Evolutionary conservation across 2,329 filamentous ascomycete genomes (phyloP), one percentile per base, ranked within the genome.

Genomic region (Fusarium begoniae): DNA sequence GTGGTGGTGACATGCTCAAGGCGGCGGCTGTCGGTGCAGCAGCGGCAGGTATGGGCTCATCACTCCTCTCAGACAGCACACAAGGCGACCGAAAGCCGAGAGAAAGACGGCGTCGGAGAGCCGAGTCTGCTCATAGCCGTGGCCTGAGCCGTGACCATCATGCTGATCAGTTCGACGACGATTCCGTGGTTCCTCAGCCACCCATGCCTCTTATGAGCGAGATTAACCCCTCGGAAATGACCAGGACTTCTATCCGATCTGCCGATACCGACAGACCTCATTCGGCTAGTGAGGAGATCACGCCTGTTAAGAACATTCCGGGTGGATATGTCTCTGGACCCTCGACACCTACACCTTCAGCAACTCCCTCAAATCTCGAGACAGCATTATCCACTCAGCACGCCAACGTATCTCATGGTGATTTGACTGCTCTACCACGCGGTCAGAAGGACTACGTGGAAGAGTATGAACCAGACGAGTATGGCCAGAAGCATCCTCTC

Each of bases 171-270:
- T 86, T 87, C 44, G 88, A 88, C 11, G 85, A 88, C 5, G 85
- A 89, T 67, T 87, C 90, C 58, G 85, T 90, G 26, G 89, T 93
- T 20, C 86, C 86, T 15, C 82, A 83, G 10, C 92, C 95, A 12
- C 94, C 94, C 11, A 94, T 98, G 92, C 96, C 96, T 6, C 87
- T 98, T 71, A 92, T 93, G 82, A 98, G 95, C 82, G 94, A 94
- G 63, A 90, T 97, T 65, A 93, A 94, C 74, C 90, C 93, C 47
- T 97, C 96, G 1, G 95, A 98, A 58, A 83, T 98, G 63, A 98
- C 96, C 1, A 89, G 96, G 76, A 93, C 93, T 22, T 98, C 96
- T 0, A 94, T 98, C 61, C 84, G 96, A 24, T 96, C 95, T 10
- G 93, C 94, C 37, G 91, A 93, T 35, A 94, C 93, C 0, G 94